phyloP scores from a whole-genome alignment of 2,329 filamentous ascomycete species.

The Monosporascus sp. region DNA sequence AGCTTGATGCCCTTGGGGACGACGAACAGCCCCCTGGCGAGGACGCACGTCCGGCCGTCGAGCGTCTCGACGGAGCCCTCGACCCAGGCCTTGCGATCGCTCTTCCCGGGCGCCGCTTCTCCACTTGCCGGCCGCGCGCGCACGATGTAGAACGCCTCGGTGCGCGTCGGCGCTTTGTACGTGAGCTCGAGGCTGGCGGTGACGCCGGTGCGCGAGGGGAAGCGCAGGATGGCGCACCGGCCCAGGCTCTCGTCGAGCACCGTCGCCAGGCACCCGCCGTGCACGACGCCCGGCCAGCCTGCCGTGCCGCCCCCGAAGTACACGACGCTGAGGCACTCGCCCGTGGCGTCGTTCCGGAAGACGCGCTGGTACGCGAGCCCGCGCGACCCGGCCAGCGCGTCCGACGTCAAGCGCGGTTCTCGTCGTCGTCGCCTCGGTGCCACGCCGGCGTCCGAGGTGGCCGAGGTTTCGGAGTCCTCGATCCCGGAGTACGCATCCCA shows the following conservation, averaged over 20 bases:
- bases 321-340: slow-evolving; percentile 57
- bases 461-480: no score
- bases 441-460: slow-evolving; percentile 3
- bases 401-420: slow-evolving; percentile 31
- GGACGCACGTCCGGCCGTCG: slow-evolving; percentile 52
- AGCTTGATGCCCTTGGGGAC: slow-evolving; percentile 46
- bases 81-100: slow-evolving; percentile 49
- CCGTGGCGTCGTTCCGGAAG: slow-evolving; percentile 56
- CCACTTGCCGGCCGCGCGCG: slow-evolving; percentile 34
- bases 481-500: slow-evolving; percentile 37
- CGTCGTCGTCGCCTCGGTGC: background rate
- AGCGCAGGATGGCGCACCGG: slow-evolving; percentile 49
- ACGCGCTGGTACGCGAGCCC: slow-evolving; percentile 52
- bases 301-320: slow-evolving; percentile 60
- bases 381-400: slow-evolving; percentile 35
- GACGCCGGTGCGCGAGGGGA: slow-evolving; percentile 46
- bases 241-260: slow-evolving; percentile 65
- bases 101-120: slow-evolving; percentile 18
- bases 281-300: slow-evolving; percentile 67
- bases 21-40: slow-evolving; percentile 54
- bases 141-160: slow-evolving; percentile 60
- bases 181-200: slow-evolving; percentile 54
- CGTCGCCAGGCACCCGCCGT: slow-evolving; percentile 66
- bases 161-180: slow-evolving; percentile 57
- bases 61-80: slow-evolving; percentile 47